Base-by-base conservation (phyloP, 106 monocot species). In the Dioscorea dumetorum region DNA sequence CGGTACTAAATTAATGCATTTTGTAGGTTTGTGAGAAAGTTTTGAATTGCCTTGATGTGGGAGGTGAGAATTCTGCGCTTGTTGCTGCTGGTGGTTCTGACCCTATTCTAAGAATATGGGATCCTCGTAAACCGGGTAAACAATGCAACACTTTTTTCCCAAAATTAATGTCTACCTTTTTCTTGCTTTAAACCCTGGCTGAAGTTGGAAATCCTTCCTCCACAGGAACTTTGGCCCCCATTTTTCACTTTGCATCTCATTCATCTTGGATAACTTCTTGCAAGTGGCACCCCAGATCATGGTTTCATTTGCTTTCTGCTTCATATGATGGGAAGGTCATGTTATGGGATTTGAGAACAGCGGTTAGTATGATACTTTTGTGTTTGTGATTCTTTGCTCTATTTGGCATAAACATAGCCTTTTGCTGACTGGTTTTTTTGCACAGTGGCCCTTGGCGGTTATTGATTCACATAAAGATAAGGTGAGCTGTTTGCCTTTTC, bases 331-430 rank as follows among this genome's bases (percentile, higher is more conserved):
- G 91, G 70, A 92, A 89, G 62, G 92, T 92, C 54, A 97, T 97
- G 97, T 68, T 97, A 32, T 97, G 97, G 97, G 97, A 97, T 81
- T 72, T 90, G 48, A 92, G 97, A 80, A 97, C 97, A 23, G 88
- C 88, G 77, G 97, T 97, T 15, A 19, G 23, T 24, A 20, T 54
- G 41, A 8, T 50, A 23, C 50, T 15, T n/a, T 35, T 61, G 31
- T 59, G 35, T 68, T 33, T 63, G 41, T 41, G 15, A 59, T 24
- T 53, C 19, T 12, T 24, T 49, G 10, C 2, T 21, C 51, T 1
- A 3, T 67, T 28, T 72, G 51, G 20, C 61, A 48, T 31, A 1
- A 57, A 8, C 33, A 57, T 67, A 34, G 2, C 33, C 22, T 17
- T 14, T 67, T n/a, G 54, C 5, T 49, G 57, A 62, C 62, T 17